A percentile compares a stretch with the other conserved stretches of the same genome.
Conservation (phyloP, 2,329 filamentous ascomycete genomes). For the Dichotomopilus funicola region DNA sequence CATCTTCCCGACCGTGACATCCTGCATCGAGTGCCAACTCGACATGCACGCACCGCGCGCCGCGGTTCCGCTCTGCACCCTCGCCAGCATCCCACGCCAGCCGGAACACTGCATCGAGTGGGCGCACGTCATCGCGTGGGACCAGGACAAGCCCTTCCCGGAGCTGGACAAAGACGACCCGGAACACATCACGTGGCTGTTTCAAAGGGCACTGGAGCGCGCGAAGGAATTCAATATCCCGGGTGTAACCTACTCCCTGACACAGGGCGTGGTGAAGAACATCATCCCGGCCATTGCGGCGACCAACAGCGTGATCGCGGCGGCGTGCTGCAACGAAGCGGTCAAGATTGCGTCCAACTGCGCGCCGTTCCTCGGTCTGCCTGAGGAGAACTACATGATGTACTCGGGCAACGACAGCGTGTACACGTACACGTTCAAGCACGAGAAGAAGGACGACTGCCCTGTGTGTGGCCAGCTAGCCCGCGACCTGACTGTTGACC, state of each 20-base stretch:
- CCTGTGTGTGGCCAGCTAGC: slow-evolving; percentile 85
- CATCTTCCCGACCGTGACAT: slow-evolving; percentile 84
- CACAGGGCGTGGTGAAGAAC: slow-evolving; percentile 97
- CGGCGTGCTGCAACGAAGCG: slow-evolving; percentile 92
- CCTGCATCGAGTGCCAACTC: slow-evolving; percentile 95
- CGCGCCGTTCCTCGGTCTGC: slow-evolving; percentile 69
- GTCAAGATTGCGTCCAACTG: slow-evolving; percentile 84
- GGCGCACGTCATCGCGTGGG: slow-evolving; percentile 98
- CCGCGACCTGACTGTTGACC: slow-evolving; percentile 60
- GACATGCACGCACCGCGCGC: slow-evolving; percentile 98
- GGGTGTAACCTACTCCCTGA: slow-evolving; percentile 91
- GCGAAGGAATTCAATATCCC: slow-evolving; percentile 83
- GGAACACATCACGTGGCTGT: slow-evolving; percentile 96
- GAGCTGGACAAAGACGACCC: slow-evolving; percentile 91
- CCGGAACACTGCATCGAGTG: slow-evolving; percentile 98
- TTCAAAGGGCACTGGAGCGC: slow-evolving; percentile 71
- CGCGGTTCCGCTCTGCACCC: slow-evolving; percentile 92
- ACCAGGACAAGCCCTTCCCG: slow-evolving; percentile 74
- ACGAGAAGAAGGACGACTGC: slow-evolving; percentile 90
- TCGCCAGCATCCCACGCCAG: slow-evolving; percentile 92
- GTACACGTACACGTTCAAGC: slow-evolving; percentile 96
- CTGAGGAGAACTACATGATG: slow-evolving; percentile 83
- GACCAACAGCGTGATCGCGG: slow-evolving; percentile 94
- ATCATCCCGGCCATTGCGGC: slow-evolving; percentile 98
- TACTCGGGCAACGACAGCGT: slow-evolving; percentile 94